These are phyloP conservation scores for Candida caryicola DNA, from an alignment of 805 yeast genomes.

Conservation along the genomic window DNA sequence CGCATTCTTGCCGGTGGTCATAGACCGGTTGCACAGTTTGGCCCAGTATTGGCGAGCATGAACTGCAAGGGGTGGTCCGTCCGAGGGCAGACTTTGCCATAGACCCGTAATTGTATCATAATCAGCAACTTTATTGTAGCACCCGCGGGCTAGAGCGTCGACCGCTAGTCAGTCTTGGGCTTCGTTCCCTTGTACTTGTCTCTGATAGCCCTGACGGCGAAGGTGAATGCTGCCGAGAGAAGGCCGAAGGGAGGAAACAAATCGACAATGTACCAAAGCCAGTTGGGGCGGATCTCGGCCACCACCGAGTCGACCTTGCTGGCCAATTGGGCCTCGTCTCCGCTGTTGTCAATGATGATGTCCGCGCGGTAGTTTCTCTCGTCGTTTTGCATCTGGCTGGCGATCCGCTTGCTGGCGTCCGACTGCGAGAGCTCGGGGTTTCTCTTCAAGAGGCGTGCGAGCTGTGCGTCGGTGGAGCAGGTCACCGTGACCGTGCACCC, in stretches of 20 bases:
- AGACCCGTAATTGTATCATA: too few relatives aligned
- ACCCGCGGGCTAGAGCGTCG: neutral
- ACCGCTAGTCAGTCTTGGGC: conserved; percentile 1
- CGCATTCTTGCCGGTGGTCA: conserved; percentile 91
- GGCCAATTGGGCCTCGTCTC: conserved; percentile 22
- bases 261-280: conserved; percentile 15
- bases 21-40: conserved; percentile 88
- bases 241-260: conserved; percentile 15
- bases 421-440: conserved; percentile 62
- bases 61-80: neutral
- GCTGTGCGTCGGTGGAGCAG: conserved; percentile 56
- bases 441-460: conserved; percentile 59
- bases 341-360: conserved; percentile 61
- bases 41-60: conserved; percentile 98
- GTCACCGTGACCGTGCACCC: conserved; percentile 68
- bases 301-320: conserved; percentile 21
- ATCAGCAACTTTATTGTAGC: too few relatives aligned
- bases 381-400: conserved; percentile 68
- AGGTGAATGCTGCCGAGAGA: conserved; percentile 10
- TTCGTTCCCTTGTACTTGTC: conserved; percentile 8
- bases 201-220: conserved; percentile 4
- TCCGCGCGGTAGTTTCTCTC: conserved; percentile 62
- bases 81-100: too few relatives aligned
- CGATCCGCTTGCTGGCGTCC: conserved; percentile 72
- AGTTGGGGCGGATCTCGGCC: conserved; percentile 29